Conservation (phyloP, 1,139 yeast genomes). For the Pneumocystis canis region DNA sequence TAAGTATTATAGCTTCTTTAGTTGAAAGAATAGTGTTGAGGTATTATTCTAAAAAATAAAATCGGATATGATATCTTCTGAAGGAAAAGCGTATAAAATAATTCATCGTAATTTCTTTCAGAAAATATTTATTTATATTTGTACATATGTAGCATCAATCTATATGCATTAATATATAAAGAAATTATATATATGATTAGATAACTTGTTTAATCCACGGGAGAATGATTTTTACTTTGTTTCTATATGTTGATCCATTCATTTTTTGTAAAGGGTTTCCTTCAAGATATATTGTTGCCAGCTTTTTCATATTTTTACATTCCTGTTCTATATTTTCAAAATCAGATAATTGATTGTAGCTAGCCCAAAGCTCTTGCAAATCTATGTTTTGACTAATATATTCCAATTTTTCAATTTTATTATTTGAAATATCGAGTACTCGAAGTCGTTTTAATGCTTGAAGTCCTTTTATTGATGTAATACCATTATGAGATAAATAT, state of each 20-base stretch:
- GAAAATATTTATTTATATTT: not conserved
- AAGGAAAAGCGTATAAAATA: not conserved
- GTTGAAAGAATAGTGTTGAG: conserved; percentile 20
- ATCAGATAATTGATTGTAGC: conserved; percentile 52
- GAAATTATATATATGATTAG: conserved; percentile 28
- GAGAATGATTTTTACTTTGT: conserved; percentile 60
- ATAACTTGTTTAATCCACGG: conserved; percentile 59
- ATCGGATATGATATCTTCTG: not conserved
- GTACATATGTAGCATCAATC: not conserved
- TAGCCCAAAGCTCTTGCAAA: conserved; percentile 88
- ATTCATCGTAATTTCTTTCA: not conserved
- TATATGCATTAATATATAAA: not conserved
- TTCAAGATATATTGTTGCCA: conserved; percentile 87
- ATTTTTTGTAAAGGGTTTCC: conserved; percentile 76
- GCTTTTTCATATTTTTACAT: conserved; percentile 43
- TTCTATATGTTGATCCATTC: conserved; percentile 68
- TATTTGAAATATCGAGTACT: conserved; percentile 70
- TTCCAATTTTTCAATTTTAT: conserved; percentile 46
- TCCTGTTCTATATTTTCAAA: conserved; percentile 58
- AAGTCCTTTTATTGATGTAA: conserved; percentile 60
- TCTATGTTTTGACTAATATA: conserved; percentile 45
- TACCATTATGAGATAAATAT: conserved; percentile 76
- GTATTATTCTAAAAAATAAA: not conserved
- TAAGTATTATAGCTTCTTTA: conserved; percentile 42
- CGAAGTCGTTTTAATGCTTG: conserved; percentile 54